These are phyloP conservation scores for Notholithocarpus densiflorus DNA, from an alignment of 306 rosid species.

Conservation along the genomic window DNA sequence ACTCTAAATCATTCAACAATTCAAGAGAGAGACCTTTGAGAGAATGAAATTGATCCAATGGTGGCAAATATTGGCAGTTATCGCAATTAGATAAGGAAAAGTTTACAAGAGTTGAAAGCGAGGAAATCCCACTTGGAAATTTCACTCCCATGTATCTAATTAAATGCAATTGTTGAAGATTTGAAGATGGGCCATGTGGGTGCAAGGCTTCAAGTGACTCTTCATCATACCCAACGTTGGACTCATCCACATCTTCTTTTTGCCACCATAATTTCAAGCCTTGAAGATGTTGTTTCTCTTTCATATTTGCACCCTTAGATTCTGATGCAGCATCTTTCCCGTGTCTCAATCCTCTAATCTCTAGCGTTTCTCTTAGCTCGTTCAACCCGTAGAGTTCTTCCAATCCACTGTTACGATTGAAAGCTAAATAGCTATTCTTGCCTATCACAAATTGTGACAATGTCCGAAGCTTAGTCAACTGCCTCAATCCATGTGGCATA, in stretches of 20 bases:
- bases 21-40: neutral
- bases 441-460: neutral
- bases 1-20: accelerated
- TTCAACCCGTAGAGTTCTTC: neutral
- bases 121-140: slow-evolving; percentile 14
- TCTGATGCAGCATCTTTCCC: neutral
- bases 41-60: slow-evolving; percentile 7
- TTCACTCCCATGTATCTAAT: neutral
- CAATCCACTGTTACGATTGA: neutral
- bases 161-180: neutral
- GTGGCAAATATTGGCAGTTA: neutral
- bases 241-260: accelerated
- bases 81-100: accelerated
- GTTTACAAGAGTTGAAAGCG: neutral
- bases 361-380: neutral
- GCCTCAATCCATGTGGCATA: slow-evolving; percentile 2
- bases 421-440: neutral
- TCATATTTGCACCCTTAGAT: neutral
- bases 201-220: neutral
- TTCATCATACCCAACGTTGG: neutral
- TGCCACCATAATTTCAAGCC: neutral
- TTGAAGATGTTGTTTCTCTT: slow-evolving; percentile 2
- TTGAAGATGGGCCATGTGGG: neutral
- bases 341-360: neutral
- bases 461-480: neutral